These are phyloP conservation scores for Apiospora kogelbergensis DNA, from an alignment of 2,329 filamentous ascomycete species.

Conservation along the genomic window DNA sequence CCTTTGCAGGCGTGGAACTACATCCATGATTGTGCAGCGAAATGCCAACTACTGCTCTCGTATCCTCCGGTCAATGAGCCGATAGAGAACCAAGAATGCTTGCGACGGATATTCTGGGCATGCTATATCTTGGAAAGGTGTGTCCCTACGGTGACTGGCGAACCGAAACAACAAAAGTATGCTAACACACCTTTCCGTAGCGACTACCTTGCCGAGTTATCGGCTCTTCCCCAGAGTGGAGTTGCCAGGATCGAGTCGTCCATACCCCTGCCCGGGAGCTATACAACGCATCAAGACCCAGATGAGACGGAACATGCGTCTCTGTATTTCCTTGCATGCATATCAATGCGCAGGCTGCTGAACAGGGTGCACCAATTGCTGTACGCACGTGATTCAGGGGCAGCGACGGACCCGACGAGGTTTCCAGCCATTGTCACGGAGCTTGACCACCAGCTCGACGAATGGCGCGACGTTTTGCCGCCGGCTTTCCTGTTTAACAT, in stretches of 20 bases:
- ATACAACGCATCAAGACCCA: constrained; percentile 41
- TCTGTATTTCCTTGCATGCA: constrained; percentile 53
- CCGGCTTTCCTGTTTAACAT: constrained; percentile 40
- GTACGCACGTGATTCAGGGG: constrained; percentile 45
- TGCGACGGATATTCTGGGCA: constrained; percentile 53
- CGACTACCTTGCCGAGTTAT: constrained; percentile 53
- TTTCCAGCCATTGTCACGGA: constrained; percentile 50
- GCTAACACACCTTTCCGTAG: constrained; percentile 25
- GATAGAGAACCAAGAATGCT: constrained; percentile 44
- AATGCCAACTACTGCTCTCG: constrained; percentile 48
- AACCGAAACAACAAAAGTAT: not conserved
- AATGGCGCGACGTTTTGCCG: constrained; percentile 48
- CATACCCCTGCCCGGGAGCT: constrained; percentile 46
- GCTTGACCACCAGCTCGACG: constrained; percentile 47
- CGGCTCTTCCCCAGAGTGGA: constrained; percentile 48
- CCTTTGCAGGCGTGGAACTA: constrained; percentile 54
- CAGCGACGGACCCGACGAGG: constrained; percentile 41
- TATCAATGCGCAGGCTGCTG: constrained; percentile 48
- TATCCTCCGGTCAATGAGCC: constrained; percentile 37
- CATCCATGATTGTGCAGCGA: constrained; percentile 47
- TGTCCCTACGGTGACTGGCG: not conserved
- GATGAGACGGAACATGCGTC: constrained; percentile 46
- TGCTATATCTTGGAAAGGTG: constrained; percentile 55
- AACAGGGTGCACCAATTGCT: constrained; percentile 50
- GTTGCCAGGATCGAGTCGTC: constrained; percentile 52